These are phyloP conservation scores for Amanita pseudoporphyria DNA, from an alignment of 768 basidiomycete genomes.

Conservation along the genomic window DNA sequence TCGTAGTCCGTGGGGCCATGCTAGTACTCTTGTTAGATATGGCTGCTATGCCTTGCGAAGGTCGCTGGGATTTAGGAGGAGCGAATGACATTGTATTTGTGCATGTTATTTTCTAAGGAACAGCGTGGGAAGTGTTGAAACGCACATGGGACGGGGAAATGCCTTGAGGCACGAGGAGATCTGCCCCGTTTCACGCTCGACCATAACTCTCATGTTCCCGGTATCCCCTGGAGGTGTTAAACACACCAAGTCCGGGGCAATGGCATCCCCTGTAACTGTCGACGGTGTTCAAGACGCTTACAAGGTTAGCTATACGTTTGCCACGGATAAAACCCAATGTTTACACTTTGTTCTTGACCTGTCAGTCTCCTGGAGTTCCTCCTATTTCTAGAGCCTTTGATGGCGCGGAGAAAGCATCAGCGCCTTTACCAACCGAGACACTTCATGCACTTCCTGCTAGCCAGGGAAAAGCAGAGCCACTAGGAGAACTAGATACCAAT, in stretches of 20 bases:
- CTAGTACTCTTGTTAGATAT: too few species aligned
- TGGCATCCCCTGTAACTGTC: background rate
- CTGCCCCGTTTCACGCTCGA: background rate
- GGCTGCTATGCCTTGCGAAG: too few species aligned
- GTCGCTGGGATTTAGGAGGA: too few species aligned
- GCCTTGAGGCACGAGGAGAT: constrained; percentile 2
- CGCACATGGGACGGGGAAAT: background rate
- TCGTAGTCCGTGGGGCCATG: background rate
- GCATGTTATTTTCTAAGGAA: constrained; percentile 1
- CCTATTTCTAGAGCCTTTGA: background rate
- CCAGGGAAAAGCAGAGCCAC: background rate
- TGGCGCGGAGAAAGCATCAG: background rate
- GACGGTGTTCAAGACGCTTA: background rate
- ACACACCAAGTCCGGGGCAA: background rate
- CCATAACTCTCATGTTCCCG: constrained; percentile 3
- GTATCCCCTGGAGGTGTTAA: background rate
- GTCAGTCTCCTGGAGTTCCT: background rate
- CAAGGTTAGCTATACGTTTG: background rate
- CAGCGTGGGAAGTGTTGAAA: constrained; percentile 5
- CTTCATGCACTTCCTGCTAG: background rate
- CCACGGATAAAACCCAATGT: background rate
- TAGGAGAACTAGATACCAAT: background rate
- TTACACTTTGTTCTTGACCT: background rate
- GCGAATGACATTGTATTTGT: background rate
- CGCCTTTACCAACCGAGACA: background rate